A percentile compares a stretch with the other conserved stretches of the same genome.
phyloP scores from a whole-genome alignment of 805 yeast genomes.

The Sungouiozyma intestinalis region DNA sequence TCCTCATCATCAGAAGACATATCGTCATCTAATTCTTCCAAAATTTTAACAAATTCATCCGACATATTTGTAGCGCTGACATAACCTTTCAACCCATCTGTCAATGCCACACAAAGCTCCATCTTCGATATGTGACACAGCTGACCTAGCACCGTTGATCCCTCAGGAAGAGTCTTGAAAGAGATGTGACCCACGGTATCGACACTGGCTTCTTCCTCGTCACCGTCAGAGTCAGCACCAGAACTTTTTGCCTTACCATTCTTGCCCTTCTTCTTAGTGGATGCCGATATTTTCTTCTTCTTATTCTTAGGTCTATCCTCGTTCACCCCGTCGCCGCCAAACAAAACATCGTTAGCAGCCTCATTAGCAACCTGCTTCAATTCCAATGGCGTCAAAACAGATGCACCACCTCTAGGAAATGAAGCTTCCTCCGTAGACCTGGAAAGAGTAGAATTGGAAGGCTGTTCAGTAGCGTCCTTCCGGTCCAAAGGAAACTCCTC shows the following conservation, averaged over 20 bases:
- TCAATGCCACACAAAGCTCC: constrained; percentile 61
- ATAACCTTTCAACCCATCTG: constrained; percentile 73
- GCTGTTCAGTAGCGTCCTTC: constrained; percentile 32
- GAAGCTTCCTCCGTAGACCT: constrained; percentile 31
- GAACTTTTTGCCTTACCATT: constrained; percentile 18
- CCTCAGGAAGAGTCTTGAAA: constrained; percentile 56
- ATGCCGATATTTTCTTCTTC: constrained; percentile 30
- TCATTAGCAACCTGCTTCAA: constrained; percentile 87
- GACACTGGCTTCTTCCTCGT: constrained; percentile 29
- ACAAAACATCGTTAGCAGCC: constrained; percentile 79
- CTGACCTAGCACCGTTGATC: constrained; percentile 71
- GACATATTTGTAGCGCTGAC: constrained; percentile 68
- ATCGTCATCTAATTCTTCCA: constrained; percentile 49
- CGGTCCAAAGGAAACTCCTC: constrained; percentile 35
- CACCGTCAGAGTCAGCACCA: constrained; percentile 23
- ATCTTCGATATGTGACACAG: constrained; percentile 46
- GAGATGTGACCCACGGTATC: constrained; percentile 44
- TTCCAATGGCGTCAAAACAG: constrained; percentile 80
- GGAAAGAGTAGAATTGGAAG: constrained; percentile 29
- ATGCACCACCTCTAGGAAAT: constrained; percentile 94
- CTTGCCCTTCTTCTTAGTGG: constrained; percentile 14
- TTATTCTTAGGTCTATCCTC: constrained; percentile 31
- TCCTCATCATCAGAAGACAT: constrained; percentile 35
- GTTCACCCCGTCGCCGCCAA: constrained; percentile 31
- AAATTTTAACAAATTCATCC: constrained; percentile 42